Conservation (phyloP, 129 eudicot genomes). For the Mikania micrantha region DNA sequence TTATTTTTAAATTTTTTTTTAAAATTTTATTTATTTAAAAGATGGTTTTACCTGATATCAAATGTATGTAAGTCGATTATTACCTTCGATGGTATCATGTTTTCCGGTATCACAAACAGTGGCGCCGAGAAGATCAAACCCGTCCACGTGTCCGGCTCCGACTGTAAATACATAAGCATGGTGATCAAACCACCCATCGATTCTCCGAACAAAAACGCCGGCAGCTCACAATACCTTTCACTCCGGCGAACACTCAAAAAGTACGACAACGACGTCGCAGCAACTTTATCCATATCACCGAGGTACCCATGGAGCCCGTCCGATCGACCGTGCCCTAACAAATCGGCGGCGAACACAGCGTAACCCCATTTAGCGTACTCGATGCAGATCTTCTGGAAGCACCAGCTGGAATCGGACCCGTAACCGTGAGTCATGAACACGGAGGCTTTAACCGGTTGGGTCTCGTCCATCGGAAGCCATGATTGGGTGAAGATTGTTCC, state of each 20-base stretch:
- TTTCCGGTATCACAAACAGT: slow-evolving; percentile 62
- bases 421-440: slow-evolving; percentile 83
- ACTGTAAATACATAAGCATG: slow-evolving; percentile 65
- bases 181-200: slow-evolving; percentile 71
- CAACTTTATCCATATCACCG: slow-evolving; percentile 55
- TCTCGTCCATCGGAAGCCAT: slow-evolving; percentile 45
- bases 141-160: slow-evolving; percentile 64
- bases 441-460: slow-evolving; percentile 38
- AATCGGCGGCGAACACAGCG: slow-evolving; percentile 77
- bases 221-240: slow-evolving; percentile 44
- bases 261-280: slow-evolving; percentile 39
- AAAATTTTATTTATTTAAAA: too few species aligned
- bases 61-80: too few species aligned
- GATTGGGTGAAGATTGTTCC: slow-evolving; percentile 73
- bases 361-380: slow-evolving; percentile 77
- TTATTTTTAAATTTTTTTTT: too few species aligned
- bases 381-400: slow-evolving; percentile 75
- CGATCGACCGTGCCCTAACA: slow-evolving; percentile 78
- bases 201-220: slow-evolving; percentile 76
- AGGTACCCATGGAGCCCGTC: slow-evolving; percentile 64
- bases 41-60: too few species aligned
- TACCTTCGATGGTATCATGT: slow-evolving; percentile 79
- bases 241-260: slow-evolving; percentile 44
- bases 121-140: slow-evolving; percentile 79
- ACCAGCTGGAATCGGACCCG: slow-evolving; percentile 72